Base-by-base conservation (phyloP, 495 filamentous ascomycete species). In the Peziza echinospora region DNA sequence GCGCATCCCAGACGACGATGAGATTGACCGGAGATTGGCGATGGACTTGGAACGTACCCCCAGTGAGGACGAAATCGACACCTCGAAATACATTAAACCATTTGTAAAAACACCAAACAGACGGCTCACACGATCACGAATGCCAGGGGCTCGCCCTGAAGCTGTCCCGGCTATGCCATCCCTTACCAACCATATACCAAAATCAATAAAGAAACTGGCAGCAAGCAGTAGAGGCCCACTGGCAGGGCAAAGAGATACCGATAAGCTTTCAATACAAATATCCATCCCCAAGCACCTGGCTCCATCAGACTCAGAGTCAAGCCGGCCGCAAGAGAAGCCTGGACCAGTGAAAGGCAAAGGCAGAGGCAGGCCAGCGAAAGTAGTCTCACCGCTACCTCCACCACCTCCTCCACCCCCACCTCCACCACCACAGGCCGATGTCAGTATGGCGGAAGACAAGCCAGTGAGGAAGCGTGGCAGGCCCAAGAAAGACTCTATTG, bases 11-110 rank as follows among this genome's bases (percentile, higher is more conserved):
- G 65, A 69, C 42, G 75, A 85, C 45, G 73, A 76, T 2, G 79
- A 81, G 45, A 67, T 83, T 25, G 75, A 84, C n/a, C 69, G 71
- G 21, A 74, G 70, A 24, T 64, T 84, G 2, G 71, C 77, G 51
- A 73, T 74, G 17, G 80, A 80, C 39, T 68, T 82, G 16, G 77
- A 76, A 13, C 62, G 68, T 26, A 72, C 64, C 5, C 50, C 75
- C 9, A 71, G 65, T 8, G 71, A 76, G 45, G 73, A 73, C 21
- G 73, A 77, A 40, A n/a, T n/a, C n/a, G 61, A 47, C 5, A 46
- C 44, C 10, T 47, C 59, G 34, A 41, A 41, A 28, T 51, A 49
- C 26, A 51, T 47, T 39, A 53, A 47, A 21, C 58, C 53, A 3
- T 59, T 59, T 45, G 49, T 59, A 21, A 52, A 55, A 7, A 24